Evolutionary conservation across 2,329 filamentous ascomycete species (phyloP), one percentile per base, ranked within the genome.

Genomic region (Xylariaceae sp.): DNA sequence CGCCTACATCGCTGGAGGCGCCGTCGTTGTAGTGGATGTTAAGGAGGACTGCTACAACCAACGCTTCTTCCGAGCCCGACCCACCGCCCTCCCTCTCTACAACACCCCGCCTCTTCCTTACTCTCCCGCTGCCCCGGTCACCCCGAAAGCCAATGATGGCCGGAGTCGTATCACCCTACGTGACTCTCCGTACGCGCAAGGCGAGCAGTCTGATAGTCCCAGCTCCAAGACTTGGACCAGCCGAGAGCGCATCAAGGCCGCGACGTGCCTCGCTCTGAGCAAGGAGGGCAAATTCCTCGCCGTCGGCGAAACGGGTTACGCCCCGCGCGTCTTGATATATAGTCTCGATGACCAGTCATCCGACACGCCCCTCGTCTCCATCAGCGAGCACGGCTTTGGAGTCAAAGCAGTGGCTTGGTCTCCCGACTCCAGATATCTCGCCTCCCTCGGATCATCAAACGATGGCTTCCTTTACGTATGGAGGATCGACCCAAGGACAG

Each of bases 381-480:
- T 99, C 48, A 88, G 83, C 47, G 94, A 99, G 64, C 94, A 99
- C 69, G 86, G 83, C 1, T 95, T 89, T 67, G 94, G 94, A 6
- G 90, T 99, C 31, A 86, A 85, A 51, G 87, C 88, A 33, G 82
- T 99, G 32, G 87, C 90, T 2, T 99, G 95, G 78, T 96, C 91
- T 53, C 78, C 86, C 1, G 89, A 96, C 66, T 89, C 88, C 11
- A 86, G 81, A 56, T 95, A 87, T 67, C 78, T 99, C 32, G 94
- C 94, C 2, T 95, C 90, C 17, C 76, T 99, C 11, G 94, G 94
- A 27, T 82, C 87, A 15, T 81, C 87, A 48, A 96, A 96, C 65
- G 94, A 99, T 69, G 92, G 92, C 1, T 97, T 95, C 64, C 76
- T 99, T 17, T 95, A 92, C 66, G 78, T 97, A 27, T 97, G 92